Base-by-base conservation (phyloP, 1,139 yeast species). In the Taphrina populina region DNA sequence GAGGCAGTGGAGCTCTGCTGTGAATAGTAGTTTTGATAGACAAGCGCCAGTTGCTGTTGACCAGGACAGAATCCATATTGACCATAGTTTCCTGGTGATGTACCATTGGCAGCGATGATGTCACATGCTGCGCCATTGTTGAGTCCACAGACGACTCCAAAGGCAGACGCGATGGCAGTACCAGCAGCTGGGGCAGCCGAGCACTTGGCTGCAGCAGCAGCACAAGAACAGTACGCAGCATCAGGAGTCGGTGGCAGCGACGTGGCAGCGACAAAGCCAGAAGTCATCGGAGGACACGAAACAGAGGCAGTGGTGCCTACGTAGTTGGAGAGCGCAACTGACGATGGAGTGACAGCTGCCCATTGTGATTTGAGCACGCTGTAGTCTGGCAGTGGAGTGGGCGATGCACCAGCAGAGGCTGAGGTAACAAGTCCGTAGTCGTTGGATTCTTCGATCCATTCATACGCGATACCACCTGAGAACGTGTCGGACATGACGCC, bases 391-490 rank as follows among this genome's bases (percentile, higher is more conserved):
- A 76, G 70, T 53, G 77, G 72, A 40, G 73, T 69, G 17, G 81
- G 72, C 23, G 66, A 60, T 56, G 76, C 76, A 29, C 65, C 64
- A 8, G 65, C 63, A 11, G 39, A 34, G 53, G 72, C 73, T 56
- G 84, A 71, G 23, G 76, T 46, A 41, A 92, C 95, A 39, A 92
- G 74, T 0, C 98, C 98, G 70, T 92, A 92, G 66, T 85, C 81
- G 67, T 88, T 88, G 23, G 84, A 80, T 66, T 88, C 97, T 69
- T 88, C 92, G 1, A 95, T 80, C 70, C 78, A 92, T 68, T 92
- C 97, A 68, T 92, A 92, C 1, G 88, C 94, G 58, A 92, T 74
- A 0, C 98, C 98, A 6, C 98, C 98, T 59, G 92, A 81, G 69
- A 88, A 90, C 2, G 84, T 88, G 32, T 77, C 76, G 33, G 82